These are phyloP conservation scores for Oryza glumipatula DNA, from an alignment of 176 grass and related monocot species.

Conservation along the genomic window DNA sequence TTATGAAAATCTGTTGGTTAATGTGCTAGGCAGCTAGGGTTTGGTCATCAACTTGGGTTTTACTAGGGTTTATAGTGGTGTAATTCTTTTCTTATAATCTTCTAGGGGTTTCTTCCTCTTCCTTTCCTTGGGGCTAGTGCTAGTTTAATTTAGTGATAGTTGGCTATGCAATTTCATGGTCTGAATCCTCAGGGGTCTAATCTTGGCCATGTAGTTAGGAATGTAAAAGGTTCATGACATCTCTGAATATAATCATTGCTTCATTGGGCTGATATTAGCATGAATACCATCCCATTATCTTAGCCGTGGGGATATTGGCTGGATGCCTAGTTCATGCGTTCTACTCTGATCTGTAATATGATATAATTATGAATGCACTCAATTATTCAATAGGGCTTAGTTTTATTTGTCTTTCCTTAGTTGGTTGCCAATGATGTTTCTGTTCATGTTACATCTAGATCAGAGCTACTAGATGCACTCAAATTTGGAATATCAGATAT, in stretches of 20 bases:
- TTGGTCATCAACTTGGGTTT: not conserved
- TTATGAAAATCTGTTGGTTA: not conserved
- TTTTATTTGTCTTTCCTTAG: not conserved
- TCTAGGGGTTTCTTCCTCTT: not conserved
- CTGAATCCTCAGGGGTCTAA: not conserved
- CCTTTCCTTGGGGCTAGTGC: not conserved
- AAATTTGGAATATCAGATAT: not conserved
- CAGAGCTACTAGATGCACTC: not conserved
- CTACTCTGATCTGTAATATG: not conserved
- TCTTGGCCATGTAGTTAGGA: not conserved
- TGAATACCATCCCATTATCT: not conserved
- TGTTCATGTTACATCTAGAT: conserved; percentile 1
- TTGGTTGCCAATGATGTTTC: not conserved
- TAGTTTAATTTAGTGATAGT: not conserved
- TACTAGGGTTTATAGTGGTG: conserved; percentile 24
- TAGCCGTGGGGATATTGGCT: not conserved
- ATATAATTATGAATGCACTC: not conserved
- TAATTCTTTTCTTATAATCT: not conserved
- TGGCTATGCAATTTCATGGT: not conserved
- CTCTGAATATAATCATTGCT: not conserved
- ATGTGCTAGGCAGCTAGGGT: not conserved
- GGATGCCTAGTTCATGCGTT: not conserved
- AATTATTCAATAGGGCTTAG: not conserved
- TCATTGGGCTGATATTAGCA: not conserved
- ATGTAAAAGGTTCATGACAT: not conserved